Percentiles rank a stretch among this genome's conserved stretches.
Evolutionary conservation across 768 basidiomycete genomes (phyloP).

Genomic region (Lactarius sp.): DNA sequence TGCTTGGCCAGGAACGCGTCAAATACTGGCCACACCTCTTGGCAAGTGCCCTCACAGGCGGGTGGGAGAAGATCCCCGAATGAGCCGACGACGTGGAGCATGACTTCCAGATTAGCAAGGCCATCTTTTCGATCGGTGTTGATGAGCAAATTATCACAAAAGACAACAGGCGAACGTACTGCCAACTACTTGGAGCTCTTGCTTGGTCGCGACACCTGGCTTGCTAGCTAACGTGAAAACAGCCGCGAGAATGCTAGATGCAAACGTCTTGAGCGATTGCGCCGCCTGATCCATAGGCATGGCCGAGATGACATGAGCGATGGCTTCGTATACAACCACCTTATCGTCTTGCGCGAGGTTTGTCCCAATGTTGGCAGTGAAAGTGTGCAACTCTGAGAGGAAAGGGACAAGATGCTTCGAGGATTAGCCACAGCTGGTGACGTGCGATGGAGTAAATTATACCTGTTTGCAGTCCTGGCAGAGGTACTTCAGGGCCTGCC

Average conservation of each 20-base stretch:
- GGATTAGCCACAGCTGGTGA: constrained; percentile 15
- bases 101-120: constrained; percentile 89
- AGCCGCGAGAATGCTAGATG: constrained; percentile 73
- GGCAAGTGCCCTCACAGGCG: constrained; percentile 71
- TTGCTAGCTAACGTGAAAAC: constrained; percentile 63
- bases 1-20: constrained; percentile 76
- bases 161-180: constrained; percentile 44
- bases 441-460: constrained; percentile 23
- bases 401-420: constrained; percentile 84
- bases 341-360: constrained; percentile 84
- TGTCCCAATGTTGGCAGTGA: constrained; percentile 71
- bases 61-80: constrained; percentile 81
- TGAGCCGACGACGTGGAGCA: constrained; percentile 75
- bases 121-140: constrained; percentile 48
- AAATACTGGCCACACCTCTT: constrained; percentile 80
- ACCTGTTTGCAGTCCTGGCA: constrained; percentile 96
- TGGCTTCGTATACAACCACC: constrained; percentile 91
- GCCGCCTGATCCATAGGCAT: constrained; percentile 91
- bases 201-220: constrained; percentile 52
- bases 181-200: constrained; percentile 61
- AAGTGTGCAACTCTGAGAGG: constrained; percentile 85
- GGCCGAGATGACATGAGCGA: constrained; percentile 89
- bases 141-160: constrained; percentile 19
- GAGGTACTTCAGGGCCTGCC: constrained; percentile 92
- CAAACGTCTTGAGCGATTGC: constrained; percentile 80